Percentiles rank a stretch among this genome's conserved stretches.
Evolutionary conservation across 371 early-diverging fungal species (phyloP).

Genomic region (Rhizopus stolonifer): DNA sequence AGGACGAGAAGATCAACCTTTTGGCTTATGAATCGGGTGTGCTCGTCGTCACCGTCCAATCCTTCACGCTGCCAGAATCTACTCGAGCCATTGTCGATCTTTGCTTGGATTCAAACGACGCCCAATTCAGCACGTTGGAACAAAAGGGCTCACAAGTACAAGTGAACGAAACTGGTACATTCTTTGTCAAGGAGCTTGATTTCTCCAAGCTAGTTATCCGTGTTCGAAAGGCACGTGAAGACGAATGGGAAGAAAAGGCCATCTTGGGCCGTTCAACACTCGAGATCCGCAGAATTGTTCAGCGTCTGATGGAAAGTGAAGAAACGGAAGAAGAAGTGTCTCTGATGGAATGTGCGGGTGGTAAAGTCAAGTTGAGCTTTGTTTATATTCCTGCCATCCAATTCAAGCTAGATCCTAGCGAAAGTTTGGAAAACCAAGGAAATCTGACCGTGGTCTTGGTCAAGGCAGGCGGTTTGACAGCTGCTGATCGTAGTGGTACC

Average conservation of each 20-base stretch:
- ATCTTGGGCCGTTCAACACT: constrained; percentile 16
- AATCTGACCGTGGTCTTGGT: constrained; percentile 45
- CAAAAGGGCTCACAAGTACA: constrained; percentile 39
- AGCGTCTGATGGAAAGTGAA: constrained; percentile 14
- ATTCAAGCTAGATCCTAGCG: constrained; percentile 44
- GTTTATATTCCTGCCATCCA: constrained; percentile 40
- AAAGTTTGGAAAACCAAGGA: constrained; percentile 54
- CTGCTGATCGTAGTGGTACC: constrained; percentile 60
- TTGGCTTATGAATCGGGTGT: constrained; percentile 51
- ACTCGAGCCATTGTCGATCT: constrained; percentile 29
- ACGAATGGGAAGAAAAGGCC: constrained; percentile 37
- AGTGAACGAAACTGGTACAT: constrained; percentile 45
- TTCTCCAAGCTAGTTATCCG: constrained; percentile 42
- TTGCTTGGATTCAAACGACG: constrained; percentile 41
- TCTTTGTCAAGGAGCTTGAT: constrained; percentile 52
- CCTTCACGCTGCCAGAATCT: constrained; percentile 27
- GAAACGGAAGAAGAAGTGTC: constrained; percentile 22
- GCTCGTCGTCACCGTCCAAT: constrained; percentile 38
- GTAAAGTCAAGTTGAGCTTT: constrained; percentile 39
- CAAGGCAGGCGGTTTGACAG: constrained; percentile 42
- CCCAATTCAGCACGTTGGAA: constrained; percentile 42
- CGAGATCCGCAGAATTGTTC: constrained; percentile 32
- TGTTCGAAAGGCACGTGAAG: constrained; percentile 33
- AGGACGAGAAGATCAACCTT: constrained; percentile 36
- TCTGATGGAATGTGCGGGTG: constrained; percentile 31